Base-by-base conservation (phyloP, 768 basidiomycete species). In the Leucosporidium scottii region DNA sequence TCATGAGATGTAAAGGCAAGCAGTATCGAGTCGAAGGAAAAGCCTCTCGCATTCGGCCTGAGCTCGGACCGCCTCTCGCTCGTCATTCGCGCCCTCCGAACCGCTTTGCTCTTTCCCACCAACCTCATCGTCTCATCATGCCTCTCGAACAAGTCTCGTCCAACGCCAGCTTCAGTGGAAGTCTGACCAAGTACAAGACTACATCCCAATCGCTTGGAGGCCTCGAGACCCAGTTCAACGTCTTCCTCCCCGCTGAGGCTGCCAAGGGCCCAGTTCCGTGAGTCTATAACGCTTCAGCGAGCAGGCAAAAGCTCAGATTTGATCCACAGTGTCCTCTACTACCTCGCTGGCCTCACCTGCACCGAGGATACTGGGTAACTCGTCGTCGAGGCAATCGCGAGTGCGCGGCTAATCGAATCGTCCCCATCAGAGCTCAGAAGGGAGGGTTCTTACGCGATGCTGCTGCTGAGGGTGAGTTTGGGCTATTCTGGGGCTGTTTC, bases 351-450 rank as follows among this genome's bases (percentile, higher is more conserved):
- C 74, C 78, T 94, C 63, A 88, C 87, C 6, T 94, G 92, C 79
- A 93, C 85, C 13, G 93, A 96, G 78, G 93, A 99, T 76, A 98
- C 89, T 62, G 94, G 88, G 90, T 90, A 74, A 62, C 83, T n/a
- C 75, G 27, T 44, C 65, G 30, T 1, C 18, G 12, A 31, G 8
- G 55, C 27, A 10, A 34, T 60, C 23, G 4, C 6, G 17, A 39
- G 59, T 8, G 39, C 62, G 51, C 8, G n/a, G 48, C 51, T 5
- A 21, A 8, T 13, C 39, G 8, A 21, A 21, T n/a, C 6, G 5
- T 9, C 49, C 9, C 15, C 4, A n/a, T 3, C 73, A 92, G 90
- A 0, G 85, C 94, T 2, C 91, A 93, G 79, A 98, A 99, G 78
- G 93, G 91, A n/a, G 84, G 84, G 17, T 94, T 98, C 80, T 80